Evolutionary conservation across 2,329 filamentous ascomycete genomes (phyloP), one percentile per base, ranked within the genome.

Genomic region (Thelonectria blattea): DNA sequence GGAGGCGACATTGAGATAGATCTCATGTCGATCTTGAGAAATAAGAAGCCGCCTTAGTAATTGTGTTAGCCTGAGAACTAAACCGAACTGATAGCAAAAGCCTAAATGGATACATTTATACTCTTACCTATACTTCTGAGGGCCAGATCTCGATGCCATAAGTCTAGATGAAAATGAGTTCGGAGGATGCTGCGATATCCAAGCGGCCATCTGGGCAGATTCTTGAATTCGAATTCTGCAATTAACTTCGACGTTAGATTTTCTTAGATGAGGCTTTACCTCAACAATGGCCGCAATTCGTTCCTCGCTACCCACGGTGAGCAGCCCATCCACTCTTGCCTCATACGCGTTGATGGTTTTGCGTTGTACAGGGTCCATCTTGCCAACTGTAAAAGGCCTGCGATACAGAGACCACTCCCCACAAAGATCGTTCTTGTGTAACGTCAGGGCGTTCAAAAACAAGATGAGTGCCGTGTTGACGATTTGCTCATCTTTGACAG

Each of bases 391-490:
- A 24, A 54, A 54, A 1, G 24, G 41, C 18, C 32, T 39, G n/a
- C 52, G 41, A 11, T 47, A 34, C 2, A 54, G 42, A 5, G 41
- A 34, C 52, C 52, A 54, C 14, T 47, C 52, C 12, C 52, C 52
- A 24, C 24, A 6, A 11, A 2, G 14, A 41, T 20, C 2, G 1
- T 2, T 30, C 18, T n/a, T 14, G 3, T 46, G 52, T 3, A 54
- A 17, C 1, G 52, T 46, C 3, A 54, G 7, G 22, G 52, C 52
- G 17, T 54, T 54, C 2, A 54, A 39, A n/a, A 54, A 46, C 14
- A 47, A 9, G n/a, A 54, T 54, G 15, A 54, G n/a, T n/a, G 42
- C 52, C 14, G 42, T 54, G 24, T 54, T 54, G 39, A 54, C 52
- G 32, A 49, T 41, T 24, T 56, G 43, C 27, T 56, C 53, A 17